A percentile compares a stretch with the other conserved stretches of the same genome.
Conservation (phyloP, 108 stramenopile genomes). For the Stephanodiscus minutulus region DNA sequence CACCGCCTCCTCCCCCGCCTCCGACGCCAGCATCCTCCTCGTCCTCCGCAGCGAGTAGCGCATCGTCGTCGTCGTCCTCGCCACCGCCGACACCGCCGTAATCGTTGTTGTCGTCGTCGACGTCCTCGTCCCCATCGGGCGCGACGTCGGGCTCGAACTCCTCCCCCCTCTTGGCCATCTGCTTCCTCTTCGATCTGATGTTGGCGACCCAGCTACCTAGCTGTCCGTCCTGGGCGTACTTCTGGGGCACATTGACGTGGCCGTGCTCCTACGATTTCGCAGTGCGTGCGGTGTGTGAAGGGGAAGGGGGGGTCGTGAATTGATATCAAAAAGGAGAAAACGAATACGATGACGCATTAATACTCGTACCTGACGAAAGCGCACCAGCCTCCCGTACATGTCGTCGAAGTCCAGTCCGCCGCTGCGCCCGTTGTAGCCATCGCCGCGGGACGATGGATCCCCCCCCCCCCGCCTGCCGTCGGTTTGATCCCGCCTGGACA, state of each 20-base stretch:
- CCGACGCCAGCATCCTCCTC: neutral
- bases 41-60: neutral
- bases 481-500: neutral
- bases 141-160: conserved; percentile 16
- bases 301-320: neutral
- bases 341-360: too few species aligned
- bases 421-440: neutral
- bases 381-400: conserved; percentile 13
- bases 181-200: conserved; percentile 26
- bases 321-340: neutral
- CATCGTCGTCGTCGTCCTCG: neutral
- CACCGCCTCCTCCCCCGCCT: neutral
- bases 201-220: conserved; percentile 51
- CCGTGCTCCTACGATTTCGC: conserved; percentile 19
- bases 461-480: too few species aligned
- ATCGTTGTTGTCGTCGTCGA: neutral
- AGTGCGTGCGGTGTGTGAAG: conserved; percentile 2
- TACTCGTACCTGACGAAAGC: neutral
- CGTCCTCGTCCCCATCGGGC: neutral
- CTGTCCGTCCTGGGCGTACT: conserved; percentile 38
- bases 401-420: conserved; percentile 22
- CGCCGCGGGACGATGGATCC: too few species aligned
- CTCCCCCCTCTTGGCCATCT: conserved; percentile 17
- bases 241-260: conserved; percentile 48
- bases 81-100: neutral